Base-by-base conservation (phyloP, 2,329 filamentous ascomycete genomes). In the Penicillium olsonii region DNA sequence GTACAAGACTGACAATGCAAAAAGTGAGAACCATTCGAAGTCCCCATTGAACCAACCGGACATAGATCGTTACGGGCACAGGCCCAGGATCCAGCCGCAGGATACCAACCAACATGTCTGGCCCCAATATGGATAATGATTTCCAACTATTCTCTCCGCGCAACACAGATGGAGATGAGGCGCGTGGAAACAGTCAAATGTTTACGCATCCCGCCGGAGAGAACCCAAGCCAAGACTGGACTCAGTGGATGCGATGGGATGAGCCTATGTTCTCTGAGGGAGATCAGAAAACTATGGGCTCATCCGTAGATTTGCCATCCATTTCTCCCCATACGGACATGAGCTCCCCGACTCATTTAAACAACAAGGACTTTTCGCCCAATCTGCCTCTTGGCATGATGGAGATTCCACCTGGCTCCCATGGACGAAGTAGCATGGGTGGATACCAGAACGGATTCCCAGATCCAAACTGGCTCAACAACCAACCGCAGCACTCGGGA, bases 191-290 rank as follows among this genome's bases (percentile, higher is more conserved):
- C 34, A 22, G 17, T 10, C 27, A 39, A 2, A 20, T 53, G 6
- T 54, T 60, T 20, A 44, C 61, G 2, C 55, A 62, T 11, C 48
- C 61, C 19, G 42, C 55, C 15, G 47, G 53, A 34, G 67, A 70
- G 22, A 64, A 66, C 20, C 42, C 59, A 9, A 65, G 56, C n/a
- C 67, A 71, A 50, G 72, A 75, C 45, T 75, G 72, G 72, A 71
- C 69, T 11, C 70, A 75, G 54, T 75, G 72, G 72, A 75, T 75
- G 72, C 63, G 68, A 60, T 75, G 72, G 72, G 72, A 75, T 54
- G 72, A 72, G 14, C 59, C 69, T 20, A 61, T 64, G 19, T 64
- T 66, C 34, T 47, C 61, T 2, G 65, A 69, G 19, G 34, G 50
- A n/a, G 48, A 58, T 29, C 62, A 64, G n/a, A 64, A 64, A 42